Conservation (phyloP, 495 filamentous ascomycete genomes). For the Penicillium fimorum region DNA sequence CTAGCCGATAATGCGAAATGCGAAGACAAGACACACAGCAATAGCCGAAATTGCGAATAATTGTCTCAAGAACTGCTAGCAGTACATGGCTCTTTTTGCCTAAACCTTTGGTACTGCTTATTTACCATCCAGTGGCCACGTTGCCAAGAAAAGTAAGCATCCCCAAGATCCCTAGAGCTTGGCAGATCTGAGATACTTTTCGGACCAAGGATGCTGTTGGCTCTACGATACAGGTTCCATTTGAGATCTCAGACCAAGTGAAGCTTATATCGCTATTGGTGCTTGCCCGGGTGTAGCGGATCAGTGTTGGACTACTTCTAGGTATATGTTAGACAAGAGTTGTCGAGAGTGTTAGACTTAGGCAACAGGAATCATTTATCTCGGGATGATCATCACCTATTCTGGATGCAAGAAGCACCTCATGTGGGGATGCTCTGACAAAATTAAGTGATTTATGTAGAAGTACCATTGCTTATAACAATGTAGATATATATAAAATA, state of each 20-base stretch:
- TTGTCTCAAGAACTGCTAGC: too few relatives aligned
- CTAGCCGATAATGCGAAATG: too few relatives aligned
- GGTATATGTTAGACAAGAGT: neutral
- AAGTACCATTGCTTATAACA: neutral
- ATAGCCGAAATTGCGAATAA: too few relatives aligned
- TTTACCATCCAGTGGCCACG: too few relatives aligned
- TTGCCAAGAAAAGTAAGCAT: too few relatives aligned
- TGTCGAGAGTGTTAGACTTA: neutral
- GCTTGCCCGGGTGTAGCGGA: neutral
- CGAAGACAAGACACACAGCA: too few relatives aligned
- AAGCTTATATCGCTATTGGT: neutral
- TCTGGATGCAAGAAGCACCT: neutral
- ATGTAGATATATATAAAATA: neutral
- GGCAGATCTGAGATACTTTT: too few relatives aligned
- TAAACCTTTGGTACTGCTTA: too few relatives aligned
- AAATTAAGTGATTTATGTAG: neutral
- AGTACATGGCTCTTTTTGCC: too few relatives aligned
- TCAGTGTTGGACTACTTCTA: neutral
- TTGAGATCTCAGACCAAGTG: neutral
- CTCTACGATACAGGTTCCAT: neutral
- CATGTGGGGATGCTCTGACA: conserved; percentile 4
- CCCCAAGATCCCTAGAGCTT: too few relatives aligned
- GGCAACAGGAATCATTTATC: neutral
- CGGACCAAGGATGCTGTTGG: too few relatives aligned
- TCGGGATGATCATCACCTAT: conserved; percentile 9